Base-by-base conservation (phyloP, 805 yeast species). In the Metschnikowia dekortorum region DNA sequence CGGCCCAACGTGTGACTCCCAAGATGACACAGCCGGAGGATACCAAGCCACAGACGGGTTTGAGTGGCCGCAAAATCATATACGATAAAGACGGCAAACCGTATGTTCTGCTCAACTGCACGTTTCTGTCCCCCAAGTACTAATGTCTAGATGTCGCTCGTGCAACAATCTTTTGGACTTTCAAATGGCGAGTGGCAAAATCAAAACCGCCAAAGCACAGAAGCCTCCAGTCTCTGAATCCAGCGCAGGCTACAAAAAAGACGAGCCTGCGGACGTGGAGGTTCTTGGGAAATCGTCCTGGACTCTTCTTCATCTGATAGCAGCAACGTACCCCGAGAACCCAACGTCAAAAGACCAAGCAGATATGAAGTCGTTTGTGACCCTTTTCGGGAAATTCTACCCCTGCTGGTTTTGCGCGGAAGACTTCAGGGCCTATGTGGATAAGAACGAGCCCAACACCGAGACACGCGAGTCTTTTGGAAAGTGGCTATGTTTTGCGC, bases 381-480 rank as follows among this genome's bases (percentile, higher is more conserved):
- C 69, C 3, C 69, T 87, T 2, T 89, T 94, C 61, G 82, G 94
- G 3, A 81, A 82, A 53, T 74, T 92, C 32, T 94, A 92, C 62
- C 99, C 99, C 2, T 92, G 99, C 67, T 85, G 91, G 87, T 83
- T 82, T 72, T 92, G 98, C 71, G 97, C 96, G 0, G 79, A 79
- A 34, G 98, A 92, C 63, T 89, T 94, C 67, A 76, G 81, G 48
- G 65, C 68, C 31, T 89, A 86, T 65, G 73, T 89, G 29, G 61
- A 62, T 8, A 70, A 66, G 47, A 65, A 75, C 38, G 82, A 78
- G 58, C 87, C 89, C 16, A 73, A 71, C 50, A 86, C 83, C 3
- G 72, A 69, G 16, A 78, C 80, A 5, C 89, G 87, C 57, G 96
- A 89, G 47, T 85, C 81, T 48, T 81, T 94, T 60, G 95, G 97